Evolutionary conservation across 257 asterid species (phyloP).

Genomic region (Haberlea rhodopensis): DNA sequence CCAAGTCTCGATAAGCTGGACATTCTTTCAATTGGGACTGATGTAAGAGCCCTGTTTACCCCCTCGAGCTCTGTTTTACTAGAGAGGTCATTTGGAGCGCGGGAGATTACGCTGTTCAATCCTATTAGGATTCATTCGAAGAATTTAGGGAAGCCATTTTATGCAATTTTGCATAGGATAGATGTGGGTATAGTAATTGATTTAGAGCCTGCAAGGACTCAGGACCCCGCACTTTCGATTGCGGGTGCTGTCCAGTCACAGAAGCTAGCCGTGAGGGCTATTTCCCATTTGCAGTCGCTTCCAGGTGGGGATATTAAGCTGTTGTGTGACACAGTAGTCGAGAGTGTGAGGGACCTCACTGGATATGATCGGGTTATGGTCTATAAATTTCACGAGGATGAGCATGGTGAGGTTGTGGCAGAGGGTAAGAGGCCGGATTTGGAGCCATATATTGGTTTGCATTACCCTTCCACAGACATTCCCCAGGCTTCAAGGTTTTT

Average conservation of each 20-base stretch:
- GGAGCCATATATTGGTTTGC: constrained; percentile 60
- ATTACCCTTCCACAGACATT: constrained; percentile 62
- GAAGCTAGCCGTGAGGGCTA: constrained; percentile 77
- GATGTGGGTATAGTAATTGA: constrained; percentile 85
- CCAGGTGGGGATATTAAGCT: constrained; percentile 80
- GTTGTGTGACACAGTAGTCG: constrained; percentile 70
- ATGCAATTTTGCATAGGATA: constrained; percentile 75
- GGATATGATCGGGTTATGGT: constrained; percentile 88
- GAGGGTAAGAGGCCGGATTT: constrained; percentile 59
- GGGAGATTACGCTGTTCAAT: constrained; percentile 67
- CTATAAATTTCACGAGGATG: constrained; percentile 83
- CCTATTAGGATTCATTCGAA: constrained; percentile 74
- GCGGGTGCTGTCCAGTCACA: constrained; percentile 91
- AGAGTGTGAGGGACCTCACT: constrained; percentile 65
- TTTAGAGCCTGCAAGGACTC: constrained; percentile 77
- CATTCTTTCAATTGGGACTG: constrained; percentile 51
- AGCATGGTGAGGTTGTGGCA: constrained; percentile 67
- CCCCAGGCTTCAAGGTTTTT: constrained; percentile 68
- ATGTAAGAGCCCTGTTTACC: constrained; percentile 66
- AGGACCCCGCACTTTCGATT: constrained; percentile 73
- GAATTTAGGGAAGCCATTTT: constrained; percentile 69
- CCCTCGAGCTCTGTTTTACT: constrained; percentile 59
- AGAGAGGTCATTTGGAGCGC: constrained; percentile 65
- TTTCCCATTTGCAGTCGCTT: constrained; percentile 75
- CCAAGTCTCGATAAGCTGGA: constrained; percentile 61